Conservation (phyloP, 1,284 basidiomycete genomes). For the Fistulinella staudtii region DNA sequence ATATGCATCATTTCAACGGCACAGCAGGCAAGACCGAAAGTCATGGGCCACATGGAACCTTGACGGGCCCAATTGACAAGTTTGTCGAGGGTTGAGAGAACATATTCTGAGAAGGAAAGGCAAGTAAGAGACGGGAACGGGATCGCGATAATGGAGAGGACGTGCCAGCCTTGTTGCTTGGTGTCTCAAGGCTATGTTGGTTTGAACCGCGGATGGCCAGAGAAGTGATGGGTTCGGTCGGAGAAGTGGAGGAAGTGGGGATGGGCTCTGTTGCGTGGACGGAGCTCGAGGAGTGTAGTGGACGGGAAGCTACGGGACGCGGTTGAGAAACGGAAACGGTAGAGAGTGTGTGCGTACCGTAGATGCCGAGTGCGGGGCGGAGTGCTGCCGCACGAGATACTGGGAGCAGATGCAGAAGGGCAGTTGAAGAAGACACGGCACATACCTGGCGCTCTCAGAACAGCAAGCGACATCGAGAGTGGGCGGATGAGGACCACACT, state of each 20-base stretch:
- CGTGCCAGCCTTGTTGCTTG: conserved; percentile 85
- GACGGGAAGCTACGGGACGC: conserved; percentile 44
- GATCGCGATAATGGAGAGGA: conserved; percentile 14
- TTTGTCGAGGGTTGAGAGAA: conserved; percentile 94
- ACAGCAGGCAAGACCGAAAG: conserved; percentile 97
- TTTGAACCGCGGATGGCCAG: conserved; percentile 77
- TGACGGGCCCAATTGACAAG: conserved; percentile 97
- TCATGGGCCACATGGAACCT: conserved; percentile 99
- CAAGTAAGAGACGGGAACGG: conserved; percentile 3
- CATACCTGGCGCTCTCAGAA: conserved; percentile 46
- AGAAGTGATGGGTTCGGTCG: conserved; percentile 54
- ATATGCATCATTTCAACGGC: conserved; percentile 99
- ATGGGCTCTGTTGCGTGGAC: conserved; percentile 37
- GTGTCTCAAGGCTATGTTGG: conserved; percentile 83
- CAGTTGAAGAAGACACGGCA: conserved; percentile 9
- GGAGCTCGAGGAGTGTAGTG: conserved; percentile 51
- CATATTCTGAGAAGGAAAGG: conserved; percentile 79
- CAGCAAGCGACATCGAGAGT: conserved; percentile 55
- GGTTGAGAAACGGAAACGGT: not conserved
- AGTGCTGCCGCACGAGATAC: too few relatives aligned
- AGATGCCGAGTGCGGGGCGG: conserved; percentile 42
- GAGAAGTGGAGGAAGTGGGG: conserved; percentile 42
- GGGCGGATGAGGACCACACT: too few relatives aligned
- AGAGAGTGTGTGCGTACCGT: conserved; percentile 34
- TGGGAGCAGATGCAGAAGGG: too few relatives aligned